Base-by-base conservation (phyloP, 306 rosid genomes). In the Cucumis melo region DNA sequence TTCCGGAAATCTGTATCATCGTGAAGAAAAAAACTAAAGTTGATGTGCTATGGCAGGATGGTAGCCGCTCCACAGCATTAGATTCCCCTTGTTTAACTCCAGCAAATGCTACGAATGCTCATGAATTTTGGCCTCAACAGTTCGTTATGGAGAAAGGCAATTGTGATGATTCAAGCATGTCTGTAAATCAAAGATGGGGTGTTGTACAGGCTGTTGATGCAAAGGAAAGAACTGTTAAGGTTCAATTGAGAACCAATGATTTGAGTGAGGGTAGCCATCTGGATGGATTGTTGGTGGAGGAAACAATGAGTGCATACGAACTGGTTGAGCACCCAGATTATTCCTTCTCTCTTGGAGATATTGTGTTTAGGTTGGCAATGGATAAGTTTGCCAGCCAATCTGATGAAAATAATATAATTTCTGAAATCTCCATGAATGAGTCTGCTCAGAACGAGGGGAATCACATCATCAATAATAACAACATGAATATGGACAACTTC, bases 41-140 rank as follows among this genome's bases (percentile, higher is more conserved):
- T 72, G 90, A 92, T 80, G 82, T 95, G 75, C 75, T 83, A 63
- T 95, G 98, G 99, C 99, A 92, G 85, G 92, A 90, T 84, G 97
- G 99, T 34, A 83, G 84, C 78, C 78, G 77, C 73, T 67, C 89
- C 42, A 62, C 84, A 73, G 99, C 86, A 68, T 75, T 86, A 23
- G 98, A 90, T 85, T 85, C 93, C 1, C 91, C 81, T 56, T 81
- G 79, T 62, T 68, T 95, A 77, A 63, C 84, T 78, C 99, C 97
- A 7, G 91, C 85, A 50, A 89, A 82, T 79, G 93, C 80, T 54
- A 82, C 88, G 55, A 88, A 92, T 85, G 86, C 86, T 39, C 90
- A 89, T 78, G 99, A 95, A 59, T 95, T 95, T 83, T 95, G 91
- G 90, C 99, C 99, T 79, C 87, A 89, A 67, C 98, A 95, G 85